These are phyloP conservation scores for Schizochytrium sp. DNA, from an alignment of 108 stramenopile genomes.

Conservation along the genomic window DNA sequence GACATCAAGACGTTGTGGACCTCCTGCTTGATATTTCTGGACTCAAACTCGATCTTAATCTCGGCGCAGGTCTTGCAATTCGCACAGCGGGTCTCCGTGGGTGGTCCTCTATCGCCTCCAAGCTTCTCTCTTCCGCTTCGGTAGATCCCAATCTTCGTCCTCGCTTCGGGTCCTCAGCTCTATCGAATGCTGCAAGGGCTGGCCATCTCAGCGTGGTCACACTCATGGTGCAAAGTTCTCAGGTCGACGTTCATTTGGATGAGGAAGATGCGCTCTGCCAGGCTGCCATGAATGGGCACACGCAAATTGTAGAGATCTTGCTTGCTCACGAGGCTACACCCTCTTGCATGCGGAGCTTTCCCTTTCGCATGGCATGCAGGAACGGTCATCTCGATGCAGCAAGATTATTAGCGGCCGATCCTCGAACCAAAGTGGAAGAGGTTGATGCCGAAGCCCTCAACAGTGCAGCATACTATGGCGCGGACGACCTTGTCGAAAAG, in stretches of 20 bases:
- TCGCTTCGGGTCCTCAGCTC: background rate
- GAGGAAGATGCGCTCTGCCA: slow-evolving; percentile 23
- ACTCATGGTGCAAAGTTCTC: background rate
- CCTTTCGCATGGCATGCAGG: background rate
- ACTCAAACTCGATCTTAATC: background rate
- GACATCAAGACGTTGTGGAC: background rate
- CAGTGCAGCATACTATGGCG: background rate
- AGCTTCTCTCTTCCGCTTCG: background rate
- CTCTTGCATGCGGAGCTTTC: background rate
- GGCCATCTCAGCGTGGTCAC: background rate
- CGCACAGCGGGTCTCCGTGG: background rate
- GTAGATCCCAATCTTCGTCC: background rate
- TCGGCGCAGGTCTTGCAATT: background rate
- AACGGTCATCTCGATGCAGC: background rate
- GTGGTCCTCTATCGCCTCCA: background rate
- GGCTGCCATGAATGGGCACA: slow-evolving; percentile 30
- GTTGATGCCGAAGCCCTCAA: background rate
- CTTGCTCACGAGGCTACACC: slow-evolving; percentile 31
- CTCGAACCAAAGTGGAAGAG: background rate
- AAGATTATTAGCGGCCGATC: background rate
- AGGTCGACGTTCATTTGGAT: background rate
- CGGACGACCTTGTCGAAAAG: background rate
- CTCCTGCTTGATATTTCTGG: background rate
- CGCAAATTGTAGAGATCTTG: slow-evolving; percentile 20
- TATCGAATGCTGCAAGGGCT: background rate